Evolutionary conservation across 257 asterid species (phyloP), one percentile per base, ranked within the genome.

Genomic region (Nyctanthes arbortristis): DNA sequence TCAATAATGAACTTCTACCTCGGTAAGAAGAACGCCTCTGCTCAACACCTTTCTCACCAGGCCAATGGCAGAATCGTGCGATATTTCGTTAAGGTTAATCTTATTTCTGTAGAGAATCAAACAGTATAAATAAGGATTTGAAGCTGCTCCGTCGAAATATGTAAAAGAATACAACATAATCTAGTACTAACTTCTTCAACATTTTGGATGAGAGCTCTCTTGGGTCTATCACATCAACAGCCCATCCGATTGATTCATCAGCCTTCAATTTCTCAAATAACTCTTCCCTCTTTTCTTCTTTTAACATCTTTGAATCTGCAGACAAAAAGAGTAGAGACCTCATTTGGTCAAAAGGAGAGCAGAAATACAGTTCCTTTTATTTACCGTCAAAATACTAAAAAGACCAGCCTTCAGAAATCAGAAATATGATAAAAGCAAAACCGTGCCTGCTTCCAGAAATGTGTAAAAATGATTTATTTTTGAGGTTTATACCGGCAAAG

Each of bases 241-340:
- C 93, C 97, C 99, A 93, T 74, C 97, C 95, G 10, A 93, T 87
- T 34, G 90, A 87, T 78, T 85, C 86, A 72, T 93, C 93, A 37
- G 84, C 75, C 80, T 89, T 93, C 83, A 93, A 77, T 61, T 63
- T 89, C 82, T 89, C 96, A 70, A 93, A 93, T 62, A 93, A 74
- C 82, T 87, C 97, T 80, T 93, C 99, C 81, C 99, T 88, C 89
- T 86, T 89, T 80, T 91, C 95, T 79, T 91, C 99, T 73, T 91
- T 93, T 30, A 93, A 77, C 22, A 96, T 93, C 81, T 93, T 93
- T 3, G 99, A 93, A 80, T 93, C 99, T 93, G 78, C 76, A 69
- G 22, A 56, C 20, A 61, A 70, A 69, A 63, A 35, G n/a, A 14
- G 28, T 29, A 4, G 14, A 73, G 27, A 67, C 29, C 40, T 13